Conservation (phyloP, 352 stramenopile genomes). For the Globisporangium apiculatum region DNA sequence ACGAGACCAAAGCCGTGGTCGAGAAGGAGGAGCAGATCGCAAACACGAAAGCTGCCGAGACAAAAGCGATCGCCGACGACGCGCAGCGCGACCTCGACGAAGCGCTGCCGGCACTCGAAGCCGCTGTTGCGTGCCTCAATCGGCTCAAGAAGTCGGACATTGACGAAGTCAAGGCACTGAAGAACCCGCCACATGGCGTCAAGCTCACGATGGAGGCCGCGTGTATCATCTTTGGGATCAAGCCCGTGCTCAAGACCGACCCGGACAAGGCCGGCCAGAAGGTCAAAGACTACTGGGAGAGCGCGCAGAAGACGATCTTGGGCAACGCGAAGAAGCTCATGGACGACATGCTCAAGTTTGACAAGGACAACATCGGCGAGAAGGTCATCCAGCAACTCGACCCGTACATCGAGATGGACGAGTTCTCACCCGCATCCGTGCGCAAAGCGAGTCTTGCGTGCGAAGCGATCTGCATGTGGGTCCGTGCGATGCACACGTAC, state of each 20-base stretch:
- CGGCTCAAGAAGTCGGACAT: slow-evolving; percentile 92
- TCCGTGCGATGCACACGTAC: slow-evolving; percentile 91
- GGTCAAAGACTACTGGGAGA: slow-evolving; percentile 88
- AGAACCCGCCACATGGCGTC: slow-evolving; percentile 83
- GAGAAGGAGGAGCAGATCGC: slow-evolving; percentile 89
- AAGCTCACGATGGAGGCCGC: slow-evolving; percentile 88
- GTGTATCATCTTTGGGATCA: slow-evolving; percentile 94
- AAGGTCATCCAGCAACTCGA: slow-evolving; percentile 87
- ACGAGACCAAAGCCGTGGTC: slow-evolving; percentile 88
- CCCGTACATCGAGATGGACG: slow-evolving; percentile 87
- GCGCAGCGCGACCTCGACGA: slow-evolving; percentile 91
- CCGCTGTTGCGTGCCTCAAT: slow-evolving; percentile 89
- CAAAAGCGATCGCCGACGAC: slow-evolving; percentile 89
- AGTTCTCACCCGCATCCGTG: slow-evolving; percentile 86
- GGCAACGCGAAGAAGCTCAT: slow-evolving; percentile 87
- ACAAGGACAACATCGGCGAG: slow-evolving; percentile 86
- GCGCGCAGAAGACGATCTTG: slow-evolving; percentile 81
- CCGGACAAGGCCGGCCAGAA: slow-evolving; percentile 90
- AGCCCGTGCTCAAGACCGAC: slow-evolving; percentile 83
- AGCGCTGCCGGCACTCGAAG: slow-evolving; percentile 87
- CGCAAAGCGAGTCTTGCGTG: slow-evolving; percentile 89
- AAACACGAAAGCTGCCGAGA: slow-evolving; percentile 90
- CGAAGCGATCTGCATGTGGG: slow-evolving; percentile 93
- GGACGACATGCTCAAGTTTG: slow-evolving; percentile 87
- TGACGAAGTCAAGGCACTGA: slow-evolving; percentile 88